Evolutionary conservation across 768 basidiomycete genomes (phyloP), one percentile per base, ranked within the genome.

Genomic region (Lactifluus echinatus): DNA sequence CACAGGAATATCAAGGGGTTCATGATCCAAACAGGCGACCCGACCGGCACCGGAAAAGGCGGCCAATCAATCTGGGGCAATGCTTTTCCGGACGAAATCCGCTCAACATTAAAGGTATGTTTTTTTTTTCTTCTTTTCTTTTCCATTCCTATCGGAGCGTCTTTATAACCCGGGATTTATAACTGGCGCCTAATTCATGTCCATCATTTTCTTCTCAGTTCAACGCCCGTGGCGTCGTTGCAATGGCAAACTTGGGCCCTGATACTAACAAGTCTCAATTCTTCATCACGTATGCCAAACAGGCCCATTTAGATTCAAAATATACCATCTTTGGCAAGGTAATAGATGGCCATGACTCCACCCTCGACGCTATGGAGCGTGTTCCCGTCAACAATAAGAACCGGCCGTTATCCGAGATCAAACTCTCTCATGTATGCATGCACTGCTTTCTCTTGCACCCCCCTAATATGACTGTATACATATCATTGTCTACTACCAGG

Each of bases 51-150:
- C 26, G 96, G 96, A 26, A 99, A 97, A 71, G 93, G 91, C 37
- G 96, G 96, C 12, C 92, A 97, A 73, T 93, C 89, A 66, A 89
- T 97, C 63, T 98, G 94, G 93, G 93, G 93, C 2, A 82, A 81
- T 57, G 84, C 94, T 0, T 98, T 96, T 66, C 70, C 83, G 15
- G 95, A 98, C 67, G 96, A 99, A 75, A 79, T 96, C 42, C 78
- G 93, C 48, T 89, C 93, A 43, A 99, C 96, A 5, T 77, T 99
- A 63, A 95, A 96, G 78, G 94, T 93, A 55, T 55, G n/a, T n/a
- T n/a, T n/a, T n/a, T n/a, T n/a, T n/a, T n/a, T n/a, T n/a, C n/a
- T 67, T 54, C 31, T 53, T 43, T 61, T 37, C 19, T 36, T 40
- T 40, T 58, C 56, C 61, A 61, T 55, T 63, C 45, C 33, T 46